Conservation (phyloP, 176 grass and related monocot species). For the Coix lacrymajobi region DNA sequence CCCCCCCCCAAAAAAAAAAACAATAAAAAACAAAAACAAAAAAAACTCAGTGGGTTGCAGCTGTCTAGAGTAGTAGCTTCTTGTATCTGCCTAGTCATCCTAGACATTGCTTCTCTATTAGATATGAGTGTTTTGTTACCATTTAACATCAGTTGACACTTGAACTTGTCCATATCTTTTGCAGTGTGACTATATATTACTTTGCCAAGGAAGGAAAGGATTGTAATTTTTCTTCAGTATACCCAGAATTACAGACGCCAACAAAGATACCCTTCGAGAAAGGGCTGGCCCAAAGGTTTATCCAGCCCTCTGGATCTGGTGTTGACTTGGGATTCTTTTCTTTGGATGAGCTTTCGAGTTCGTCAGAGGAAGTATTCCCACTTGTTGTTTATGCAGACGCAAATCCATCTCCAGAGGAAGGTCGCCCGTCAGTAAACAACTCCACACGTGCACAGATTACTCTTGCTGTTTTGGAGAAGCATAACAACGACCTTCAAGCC, state of each 20-base stretch:
- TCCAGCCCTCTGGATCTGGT: slow-evolving; percentile 71
- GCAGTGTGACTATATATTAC: slow-evolving; percentile 79
- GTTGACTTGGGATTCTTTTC: slow-evolving; percentile 94
- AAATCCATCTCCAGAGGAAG: slow-evolving; percentile 28
- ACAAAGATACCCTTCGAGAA: slow-evolving; percentile 67
- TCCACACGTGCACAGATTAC: slow-evolving; percentile 75
- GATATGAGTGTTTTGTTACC: not conserved
- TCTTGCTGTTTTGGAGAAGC: slow-evolving; percentile 79
- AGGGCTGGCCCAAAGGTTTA: slow-evolving; percentile 65
- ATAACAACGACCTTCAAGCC: slow-evolving; percentile 61
- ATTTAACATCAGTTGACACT: not conserved
- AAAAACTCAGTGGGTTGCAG: too few relatives aligned
- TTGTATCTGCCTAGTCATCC: not conserved
- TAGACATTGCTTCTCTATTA: not conserved
- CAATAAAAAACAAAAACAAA: too few relatives aligned
- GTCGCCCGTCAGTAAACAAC: slow-evolving; percentile 18
- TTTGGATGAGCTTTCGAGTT: slow-evolving; percentile 77
- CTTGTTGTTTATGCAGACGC: slow-evolving; percentile 81
- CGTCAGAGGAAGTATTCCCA: slow-evolving; percentile 51
- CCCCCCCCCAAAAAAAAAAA: too few relatives aligned
- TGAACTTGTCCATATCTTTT: slow-evolving; percentile 13
- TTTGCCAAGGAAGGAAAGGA: slow-evolving; percentile 84
- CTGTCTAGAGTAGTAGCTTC: not conserved
- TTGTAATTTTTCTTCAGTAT: slow-evolving; percentile 47
- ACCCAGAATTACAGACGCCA: slow-evolving; percentile 44